Percentiles rank a stretch among this genome's conserved stretches.
Conservation (phyloP, 2,329 filamentous ascomycete genomes). For the Triangularia verruculosa region DNA sequence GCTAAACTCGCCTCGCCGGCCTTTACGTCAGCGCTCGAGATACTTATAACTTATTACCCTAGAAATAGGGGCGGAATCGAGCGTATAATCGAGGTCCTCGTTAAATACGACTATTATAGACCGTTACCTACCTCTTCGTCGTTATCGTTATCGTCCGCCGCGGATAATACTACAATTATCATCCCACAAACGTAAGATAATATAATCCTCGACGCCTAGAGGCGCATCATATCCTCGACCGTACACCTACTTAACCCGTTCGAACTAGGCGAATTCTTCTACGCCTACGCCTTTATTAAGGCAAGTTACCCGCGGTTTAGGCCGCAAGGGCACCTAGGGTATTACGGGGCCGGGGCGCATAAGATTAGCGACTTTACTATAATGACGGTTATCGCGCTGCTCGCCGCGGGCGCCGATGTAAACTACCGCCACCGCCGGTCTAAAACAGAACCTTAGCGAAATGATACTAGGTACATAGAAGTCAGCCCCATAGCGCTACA, state of each 20-base stretch:
- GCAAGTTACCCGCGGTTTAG: not conserved
- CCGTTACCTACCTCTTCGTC: too few relatives aligned
- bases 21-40: not conserved
- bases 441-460: too few relatives aligned
- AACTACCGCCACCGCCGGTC: conserved; percentile 2
- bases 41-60: not conserved
- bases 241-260: not conserved
- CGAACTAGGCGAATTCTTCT: conserved; percentile 1
- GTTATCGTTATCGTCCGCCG: too few relatives aligned
- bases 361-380: not conserved
- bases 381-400: not conserved
- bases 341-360: not conserved
- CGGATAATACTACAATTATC: too few relatives aligned
- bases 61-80: not conserved
- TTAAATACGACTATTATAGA: too few relatives aligned
- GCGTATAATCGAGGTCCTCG: too few relatives aligned
- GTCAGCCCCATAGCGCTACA: not conserved
- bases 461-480: too few relatives aligned
- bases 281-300: conserved; percentile 1
- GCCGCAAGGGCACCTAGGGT: not conserved
- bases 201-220: not conserved
- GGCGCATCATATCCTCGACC: not conserved
- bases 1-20: not conserved
- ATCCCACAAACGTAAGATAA: not conserved
- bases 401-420: not conserved